Conservation (phyloP, 352 stramenopile genomes). For the Globisporangium perplexum region DNA sequence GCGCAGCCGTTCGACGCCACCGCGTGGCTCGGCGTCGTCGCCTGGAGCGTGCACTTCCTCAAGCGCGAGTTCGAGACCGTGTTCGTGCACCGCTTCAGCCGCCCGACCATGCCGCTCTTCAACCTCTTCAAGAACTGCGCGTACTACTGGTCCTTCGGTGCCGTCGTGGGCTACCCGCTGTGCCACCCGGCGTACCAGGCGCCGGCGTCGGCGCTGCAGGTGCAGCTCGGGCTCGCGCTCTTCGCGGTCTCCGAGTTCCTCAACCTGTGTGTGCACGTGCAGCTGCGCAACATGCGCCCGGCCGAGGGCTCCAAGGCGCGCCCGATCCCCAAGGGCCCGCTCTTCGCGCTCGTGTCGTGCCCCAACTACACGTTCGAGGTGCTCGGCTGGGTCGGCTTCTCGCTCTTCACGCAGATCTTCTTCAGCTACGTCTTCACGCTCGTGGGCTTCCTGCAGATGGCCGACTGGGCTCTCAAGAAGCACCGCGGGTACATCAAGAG, state of each 20-base stretch:
- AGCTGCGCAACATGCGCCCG: slow-evolving; percentile 75
- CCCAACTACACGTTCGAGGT: slow-evolving; percentile 92
- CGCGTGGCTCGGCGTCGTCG: slow-evolving; percentile 46
- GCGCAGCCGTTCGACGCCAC: slow-evolving; percentile 32
- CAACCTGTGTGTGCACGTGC: slow-evolving; percentile 83
- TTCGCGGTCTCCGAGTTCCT: slow-evolving; percentile 72
- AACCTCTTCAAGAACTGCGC: slow-evolving; percentile 91
- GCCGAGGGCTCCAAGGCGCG: slow-evolving; percentile 70
- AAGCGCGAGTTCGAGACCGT: slow-evolving; percentile 87
- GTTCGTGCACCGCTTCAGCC: slow-evolving; percentile 87
- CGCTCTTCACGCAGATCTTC: slow-evolving; percentile 78
- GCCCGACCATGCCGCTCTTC: slow-evolving; percentile 79
- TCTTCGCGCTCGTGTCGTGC: slow-evolving; percentile 85
- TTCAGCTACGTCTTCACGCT: slow-evolving; percentile 84
- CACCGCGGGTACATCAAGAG: slow-evolving; percentile 84
- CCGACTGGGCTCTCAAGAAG: slow-evolving; percentile 88
- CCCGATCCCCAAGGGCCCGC: slow-evolving; percentile 57
- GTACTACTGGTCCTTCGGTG: slow-evolving; percentile 87
- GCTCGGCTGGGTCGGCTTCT: slow-evolving; percentile 86
- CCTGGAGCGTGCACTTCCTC: slow-evolving; percentile 80
- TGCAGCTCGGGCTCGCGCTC: slow-evolving; percentile 50
- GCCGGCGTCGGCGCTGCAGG: slow-evolving; percentile 41
- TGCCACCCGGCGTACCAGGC: slow-evolving; percentile 67
- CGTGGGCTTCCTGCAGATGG: slow-evolving; percentile 84
- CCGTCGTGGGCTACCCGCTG: slow-evolving; percentile 78